Conservation (phyloP, 805 yeast genomes). For the Wickerhamomyces pijperi region DNA sequence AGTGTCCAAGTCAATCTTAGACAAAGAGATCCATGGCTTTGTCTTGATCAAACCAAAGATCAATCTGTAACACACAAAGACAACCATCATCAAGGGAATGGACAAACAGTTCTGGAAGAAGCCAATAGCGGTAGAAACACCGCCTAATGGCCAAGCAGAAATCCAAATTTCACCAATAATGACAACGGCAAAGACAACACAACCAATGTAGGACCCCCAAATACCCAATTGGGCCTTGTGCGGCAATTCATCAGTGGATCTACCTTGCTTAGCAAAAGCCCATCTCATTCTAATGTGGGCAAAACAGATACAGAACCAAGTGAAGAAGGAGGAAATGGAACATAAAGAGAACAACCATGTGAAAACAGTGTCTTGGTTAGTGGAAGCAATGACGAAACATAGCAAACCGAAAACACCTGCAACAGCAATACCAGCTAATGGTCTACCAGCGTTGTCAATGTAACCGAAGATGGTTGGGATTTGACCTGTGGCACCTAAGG, state of each 20-base stretch:
- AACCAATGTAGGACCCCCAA: conserved; percentile 55
- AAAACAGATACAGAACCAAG: conserved; percentile 51
- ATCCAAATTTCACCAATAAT: conserved; percentile 74
- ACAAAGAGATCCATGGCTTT: conserved; percentile 29
- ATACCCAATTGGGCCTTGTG: conserved; percentile 59
- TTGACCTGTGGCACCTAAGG: conserved; percentile 53
- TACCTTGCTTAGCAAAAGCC: conserved; percentile 55
- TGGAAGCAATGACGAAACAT: conserved; percentile 45
- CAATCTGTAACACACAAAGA: conserved; percentile 19
- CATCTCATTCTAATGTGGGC: conserved; percentile 53
- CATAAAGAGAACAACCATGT: conserved; percentile 55
- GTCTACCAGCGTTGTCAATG: conserved; percentile 60
- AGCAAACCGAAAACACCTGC: conserved; percentile 44
- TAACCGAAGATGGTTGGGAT: conserved; percentile 49
- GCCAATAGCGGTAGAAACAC: conserved; percentile 17
- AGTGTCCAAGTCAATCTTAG: conserved; percentile 47
- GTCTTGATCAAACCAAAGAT: conserved; percentile 26
- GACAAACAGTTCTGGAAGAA: conserved; percentile 33
- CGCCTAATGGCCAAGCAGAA: conserved; percentile 57
- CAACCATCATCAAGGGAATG: conserved; percentile 25
- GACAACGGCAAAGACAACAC: conserved; percentile 42
- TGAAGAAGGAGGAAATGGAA: conserved; percentile 49
- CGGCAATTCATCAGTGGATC: conserved; percentile 55
- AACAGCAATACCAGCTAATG: conserved; percentile 43
- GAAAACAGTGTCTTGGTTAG: conserved; percentile 42